Evolutionary conservation across 129 eudicot species (phyloP), one percentile per base, ranked within the genome.

Genomic region (Centaurea solstitialis): DNA sequence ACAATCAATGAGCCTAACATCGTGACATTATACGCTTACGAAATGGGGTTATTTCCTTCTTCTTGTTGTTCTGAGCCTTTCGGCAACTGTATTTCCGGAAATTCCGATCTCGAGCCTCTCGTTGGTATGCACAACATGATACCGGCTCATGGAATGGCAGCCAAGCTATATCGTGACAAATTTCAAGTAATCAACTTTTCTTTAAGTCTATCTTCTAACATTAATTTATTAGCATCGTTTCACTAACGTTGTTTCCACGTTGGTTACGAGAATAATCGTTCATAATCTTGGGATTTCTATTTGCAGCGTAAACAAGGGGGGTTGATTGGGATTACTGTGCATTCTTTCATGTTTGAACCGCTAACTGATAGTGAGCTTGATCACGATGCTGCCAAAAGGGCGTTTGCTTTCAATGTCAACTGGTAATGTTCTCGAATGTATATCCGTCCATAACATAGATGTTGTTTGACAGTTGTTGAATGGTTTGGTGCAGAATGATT

Each of bases 1-100:
- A 88, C 95, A 0, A 91, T 96, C 75, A 96, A 93, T 4, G 99
- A 96, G 45, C 98, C 99, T 62, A 96, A 93, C 70, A 18, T 91
- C 26, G 41, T 85, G 20, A 83, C 81, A 39, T 57, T 64, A 37
- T 21, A 77, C 75, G 97, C 85, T 9, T 96, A 88, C 13, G 72
- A 38, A 66, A 22, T 0, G 24, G 98, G 95, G 11, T 0, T 0
- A 0, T 84, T 53, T 76, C 99, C 98, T 45, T 97, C 99, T 2
- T 82, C 79, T 71, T 96, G 72, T 68, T 94, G 97, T 81, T 94
- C 96, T 8, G 80, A 68, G 66, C 97, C 96, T 50, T 90, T 91
- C 41, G 98, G 92, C 11, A 77, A 87, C n/a, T 95, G 97, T 76
- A 22, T 90, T 6, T 30, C 23, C 38, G 99, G 98, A 9, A 87